Percentiles rank a stretch among this genome's conserved stretches.
These are phyloP conservation scores for Coemansia biformis DNA, from an alignment of 192 early-diverging fungal genomes.

Conservation along the genomic window DNA sequence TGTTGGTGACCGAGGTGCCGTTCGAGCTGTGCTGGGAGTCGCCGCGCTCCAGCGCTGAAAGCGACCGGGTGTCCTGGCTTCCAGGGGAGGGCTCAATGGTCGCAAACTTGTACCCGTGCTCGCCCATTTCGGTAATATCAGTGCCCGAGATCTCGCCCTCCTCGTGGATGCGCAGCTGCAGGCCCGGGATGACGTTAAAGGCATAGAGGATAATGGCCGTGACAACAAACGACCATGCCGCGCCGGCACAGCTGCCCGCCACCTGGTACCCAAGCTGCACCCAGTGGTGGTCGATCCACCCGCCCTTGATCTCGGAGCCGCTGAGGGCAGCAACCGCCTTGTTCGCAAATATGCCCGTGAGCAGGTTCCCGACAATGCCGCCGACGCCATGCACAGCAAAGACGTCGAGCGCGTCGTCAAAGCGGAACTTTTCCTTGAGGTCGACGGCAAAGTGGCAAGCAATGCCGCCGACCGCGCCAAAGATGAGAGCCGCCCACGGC, in stretches of 20 bases:
- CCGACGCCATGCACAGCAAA: slow-evolving; percentile 87
- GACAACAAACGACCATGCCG: slow-evolving; percentile 70
- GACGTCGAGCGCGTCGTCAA: slow-evolving; percentile 90
- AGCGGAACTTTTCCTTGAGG: slow-evolving; percentile 77
- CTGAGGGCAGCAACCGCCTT: slow-evolving; percentile 63
- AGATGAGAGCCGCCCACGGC: slow-evolving; percentile 74
- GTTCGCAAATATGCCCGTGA: slow-evolving; percentile 85
- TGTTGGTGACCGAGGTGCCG: slow-evolving; percentile 18
- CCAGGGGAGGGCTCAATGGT: slow-evolving; percentile 22
- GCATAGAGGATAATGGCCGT: slow-evolving; percentile 66
- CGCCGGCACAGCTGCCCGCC: slow-evolving; percentile 63
- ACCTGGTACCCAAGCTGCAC: slow-evolving; percentile 76
- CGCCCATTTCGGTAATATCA: slow-evolving; percentile 84
- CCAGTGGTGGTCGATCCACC: slow-evolving; percentile 77
- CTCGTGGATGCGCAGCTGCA: slow-evolving; percentile 71
- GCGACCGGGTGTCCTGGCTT: slow-evolving; percentile 9
- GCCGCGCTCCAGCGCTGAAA: slow-evolving; percentile 24
- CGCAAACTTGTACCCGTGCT: slow-evolving; percentile 54
- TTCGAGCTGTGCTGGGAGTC: slow-evolving; percentile 6
- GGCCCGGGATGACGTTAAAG: slow-evolving; percentile 69
- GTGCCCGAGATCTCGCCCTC: slow-evolving; percentile 68
- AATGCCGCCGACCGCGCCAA: slow-evolving; percentile 67
- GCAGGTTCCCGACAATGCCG: slow-evolving; percentile 72
- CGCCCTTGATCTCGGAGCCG: slow-evolving; percentile 57
- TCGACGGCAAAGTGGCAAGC: slow-evolving; percentile 77